These are phyloP conservation scores for Uncinocarpus reesii DNA, from an alignment of 2,329 filamentous ascomycete species.

Conservation along the genomic window DNA sequence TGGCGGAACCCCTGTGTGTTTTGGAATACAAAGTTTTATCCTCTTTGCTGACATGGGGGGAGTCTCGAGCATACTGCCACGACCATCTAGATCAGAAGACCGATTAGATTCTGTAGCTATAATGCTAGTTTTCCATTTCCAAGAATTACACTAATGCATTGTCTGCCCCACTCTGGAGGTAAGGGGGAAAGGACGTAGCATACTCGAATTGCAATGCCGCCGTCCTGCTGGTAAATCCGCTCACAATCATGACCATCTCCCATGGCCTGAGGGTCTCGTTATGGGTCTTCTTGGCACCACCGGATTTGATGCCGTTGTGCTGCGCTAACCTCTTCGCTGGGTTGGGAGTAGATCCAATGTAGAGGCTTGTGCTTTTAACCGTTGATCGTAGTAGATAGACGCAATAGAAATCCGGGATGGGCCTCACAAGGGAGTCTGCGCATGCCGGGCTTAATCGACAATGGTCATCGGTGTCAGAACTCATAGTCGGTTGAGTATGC, in stretches of 20 bases:
- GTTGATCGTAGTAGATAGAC: slow-evolving; percentile 87
- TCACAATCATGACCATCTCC: slow-evolving; percentile 80
- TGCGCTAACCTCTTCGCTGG: slow-evolving; percentile 75
- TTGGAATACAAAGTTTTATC: slow-evolving; percentile 32
- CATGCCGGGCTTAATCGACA: background rate
- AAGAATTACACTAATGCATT: too few relatives aligned
- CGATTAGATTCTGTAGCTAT: background rate
- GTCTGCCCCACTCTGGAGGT: background rate
- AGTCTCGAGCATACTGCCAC: slow-evolving; percentile 73
- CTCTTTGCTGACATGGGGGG: slow-evolving; percentile 61
- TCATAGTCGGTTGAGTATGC: background rate
- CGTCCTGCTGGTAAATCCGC: slow-evolving; percentile 77
- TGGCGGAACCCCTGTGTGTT: slow-evolving; percentile 27
- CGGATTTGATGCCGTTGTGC: slow-evolving; percentile 76
- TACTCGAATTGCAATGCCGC: slow-evolving; percentile 92
- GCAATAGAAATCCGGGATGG: slow-evolving; percentile 80
- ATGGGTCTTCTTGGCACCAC: slow-evolving; percentile 70
- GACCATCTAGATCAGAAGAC: slow-evolving; percentile 58
- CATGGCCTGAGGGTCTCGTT: slow-evolving; percentile 62
- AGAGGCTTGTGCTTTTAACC: slow-evolving; percentile 57
- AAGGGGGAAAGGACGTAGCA: slow-evolving; percentile 26
- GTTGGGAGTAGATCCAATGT: slow-evolving; percentile 87
- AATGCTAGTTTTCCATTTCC: background rate
- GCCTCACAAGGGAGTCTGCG: slow-evolving; percentile 25
- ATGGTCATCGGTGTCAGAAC: background rate